Base-by-base conservation (phyloP, 768 basidiomycete species). In the Suillus decipiens region DNA sequence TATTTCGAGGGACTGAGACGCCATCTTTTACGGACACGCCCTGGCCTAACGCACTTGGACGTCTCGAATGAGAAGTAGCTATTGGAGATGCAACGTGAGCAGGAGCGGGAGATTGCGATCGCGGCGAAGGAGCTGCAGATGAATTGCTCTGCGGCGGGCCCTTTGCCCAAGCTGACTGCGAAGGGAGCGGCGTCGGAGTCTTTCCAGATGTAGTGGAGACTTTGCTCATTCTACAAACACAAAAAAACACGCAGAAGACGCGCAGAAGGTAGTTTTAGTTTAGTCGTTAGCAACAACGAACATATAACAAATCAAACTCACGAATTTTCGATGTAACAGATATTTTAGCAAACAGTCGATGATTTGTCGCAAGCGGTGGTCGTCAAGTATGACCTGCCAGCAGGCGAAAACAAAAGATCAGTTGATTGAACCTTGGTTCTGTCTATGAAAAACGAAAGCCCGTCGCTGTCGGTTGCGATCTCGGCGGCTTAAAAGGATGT, bases 331-430 rank as follows among this genome's bases (percentile, higher is more conserved):
- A 69, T 71, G 73, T 71, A 73, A 70, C 36, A 39, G 74, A 76
- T 80, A 79, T 75, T 81, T 80, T 76, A 76, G 76, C 79, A 77
- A 81, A 78, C 76, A 80, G 78, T 77, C 79, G 72, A 75, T 67
- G 78, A 79, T 79, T 78, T 81, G 78, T 82, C 81, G 86, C 81
- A 86, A 83, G 86, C 77, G 85, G 82, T 86, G 86, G 89, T 89
- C 89, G 88, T 90, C 82, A 88, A 85, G 81, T 86, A 84, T 86
- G 89, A 91, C 90, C 90, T 91, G 90, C 90, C 90, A 89, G 90
- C 90, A 91, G 90, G 89, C 87, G 83, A 84, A 79, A 81, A 56
- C 55, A 56, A 84, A 83, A 81, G 84, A 80, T 53, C 51, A 81
- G 80, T 79, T 82, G 81, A 79, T 79, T 76, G 78, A 72, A 70